Base-by-base conservation (phyloP, 2,329 filamentous ascomycete species). In the Apiospora aurea region DNA sequence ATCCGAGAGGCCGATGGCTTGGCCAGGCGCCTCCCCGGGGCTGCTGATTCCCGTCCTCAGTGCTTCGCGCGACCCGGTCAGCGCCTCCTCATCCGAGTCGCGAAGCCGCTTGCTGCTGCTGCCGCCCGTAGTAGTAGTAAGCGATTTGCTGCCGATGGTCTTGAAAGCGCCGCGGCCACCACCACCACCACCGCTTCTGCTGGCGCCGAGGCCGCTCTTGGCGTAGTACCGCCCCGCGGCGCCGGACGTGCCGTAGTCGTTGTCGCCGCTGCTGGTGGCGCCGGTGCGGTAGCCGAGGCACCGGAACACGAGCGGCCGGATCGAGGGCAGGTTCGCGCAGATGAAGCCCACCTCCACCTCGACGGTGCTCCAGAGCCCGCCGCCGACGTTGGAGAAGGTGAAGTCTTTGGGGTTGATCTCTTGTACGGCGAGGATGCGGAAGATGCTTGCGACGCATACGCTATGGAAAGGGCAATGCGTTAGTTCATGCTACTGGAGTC, bases 321-420 rank as follows among this genome's bases (percentile, higher is more conserved):
- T 74, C 4, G 76, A 77, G 7, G 78, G 78, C 13, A 79, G 73
- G 67, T 79, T 79, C 1, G 77, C 76, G 68, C 78, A 78, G 51
- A 79, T 78, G 71, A 79, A 79, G 3, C 78, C 78, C 53, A 78
- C 77, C 72, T 78, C 75, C 2, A 78, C 76, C 61, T 79, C 78
- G 29, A 78, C 75, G 16, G 77, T 77, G 41, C 78, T 78, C 77
- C 78, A 78, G 18, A 78, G 75, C 47, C 77, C 77, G n/a, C 77
- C 76, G 46, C 75, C 75, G n/a, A 79, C 74, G 43, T 78, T 78
- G 14, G 75, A 74, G 24, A 75, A 77, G 26, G 74, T 78, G 70
- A 79, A 78, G 43, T 79, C 78, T 13, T 68, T 34, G 5, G 76
- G 73, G 64, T 77, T 71, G 47, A 79, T 79, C 49, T 78, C 69